Evolutionary conservation across 495 filamentous ascomycete species (phyloP).

Genomic region (Thermothielavioides terrestris): DNA sequence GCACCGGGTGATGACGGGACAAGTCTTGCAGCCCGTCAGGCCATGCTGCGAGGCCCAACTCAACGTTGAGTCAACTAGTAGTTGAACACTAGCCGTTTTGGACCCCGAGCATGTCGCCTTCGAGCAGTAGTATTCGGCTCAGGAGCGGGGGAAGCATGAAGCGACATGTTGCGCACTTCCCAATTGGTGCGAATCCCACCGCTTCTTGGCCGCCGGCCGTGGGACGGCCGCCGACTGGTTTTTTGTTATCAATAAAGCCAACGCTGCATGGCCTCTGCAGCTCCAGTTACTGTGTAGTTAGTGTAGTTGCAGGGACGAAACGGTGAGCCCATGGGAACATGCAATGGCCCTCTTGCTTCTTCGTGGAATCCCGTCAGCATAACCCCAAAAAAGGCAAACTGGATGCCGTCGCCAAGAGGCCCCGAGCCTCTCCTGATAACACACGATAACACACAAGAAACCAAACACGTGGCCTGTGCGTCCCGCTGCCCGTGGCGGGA

Average conservation of each 20-base stretch:
- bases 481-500: slow-evolving; percentile 6
- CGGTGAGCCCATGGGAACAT: too few relatives aligned
- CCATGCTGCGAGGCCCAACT: background rate
- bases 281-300: too few relatives aligned
- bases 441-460: too few relatives aligned
- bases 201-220: background rate
- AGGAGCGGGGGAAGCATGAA: slow-evolving; percentile 6
- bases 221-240: too few relatives aligned
- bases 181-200: slow-evolving; percentile 3
- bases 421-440: slow-evolving; percentile 8
- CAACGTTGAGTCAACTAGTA: too few relatives aligned
- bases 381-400: background rate
- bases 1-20: background rate
- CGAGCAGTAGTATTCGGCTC: too few relatives aligned
- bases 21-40: background rate
- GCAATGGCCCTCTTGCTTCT: too few relatives aligned
- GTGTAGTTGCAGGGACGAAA: too few relatives aligned
- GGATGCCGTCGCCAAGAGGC: background rate
- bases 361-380: too few relatives aligned
- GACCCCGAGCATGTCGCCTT: too few relatives aligned
- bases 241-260: too few relatives aligned
- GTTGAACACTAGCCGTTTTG: background rate
- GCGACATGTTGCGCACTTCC: background rate
- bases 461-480: slow-evolving; percentile 13
- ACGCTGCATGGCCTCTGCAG: too few relatives aligned